Percentiles rank a stretch among this genome's conserved stretches.
These are phyloP conservation scores for Alternaria rosae DNA, from an alignment of 2,329 filamentous ascomycete genomes.

Conservation along the genomic window DNA sequence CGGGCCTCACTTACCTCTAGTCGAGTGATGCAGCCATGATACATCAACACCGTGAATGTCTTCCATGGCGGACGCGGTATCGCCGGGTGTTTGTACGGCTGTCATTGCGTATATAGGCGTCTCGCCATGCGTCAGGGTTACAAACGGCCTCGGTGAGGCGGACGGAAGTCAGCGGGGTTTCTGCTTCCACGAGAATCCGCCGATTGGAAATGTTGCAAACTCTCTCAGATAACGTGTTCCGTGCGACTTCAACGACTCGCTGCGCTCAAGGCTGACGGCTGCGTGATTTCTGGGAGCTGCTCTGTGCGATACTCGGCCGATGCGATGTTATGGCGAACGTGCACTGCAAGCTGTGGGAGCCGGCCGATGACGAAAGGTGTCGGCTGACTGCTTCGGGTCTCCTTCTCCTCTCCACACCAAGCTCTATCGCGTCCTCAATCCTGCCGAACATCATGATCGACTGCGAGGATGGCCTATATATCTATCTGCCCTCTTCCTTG, in stretches of 20 bases:
- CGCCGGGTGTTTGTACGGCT: constrained; percentile 27
- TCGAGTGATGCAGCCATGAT: constrained; percentile 86
- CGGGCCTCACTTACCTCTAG: constrained; percentile 76
- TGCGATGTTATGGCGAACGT: constrained; percentile 15
- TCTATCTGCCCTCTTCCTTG: not conserved
- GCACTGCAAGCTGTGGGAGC: constrained; percentile 12
- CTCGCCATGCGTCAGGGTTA: constrained; percentile 37
- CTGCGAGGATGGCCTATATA: not conserved
- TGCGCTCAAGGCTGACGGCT: constrained; percentile 15
- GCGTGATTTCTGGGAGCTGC: constrained; percentile 12
- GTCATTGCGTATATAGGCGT: constrained; percentile 31
- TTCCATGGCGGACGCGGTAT: constrained; percentile 66
- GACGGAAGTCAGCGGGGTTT: constrained; percentile 40
- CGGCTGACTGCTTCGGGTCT: constrained; percentile 29
- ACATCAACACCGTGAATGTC: constrained; percentile 84
- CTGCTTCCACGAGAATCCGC: constrained; percentile 22
- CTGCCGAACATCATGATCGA: constrained; percentile 1
- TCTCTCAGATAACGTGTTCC: constrained; percentile 12
- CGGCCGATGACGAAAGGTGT: constrained; percentile 24
- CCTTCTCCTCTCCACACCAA: constrained; percentile 11
- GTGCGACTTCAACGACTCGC: constrained; percentile 9
- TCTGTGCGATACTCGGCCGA: constrained; percentile 25
- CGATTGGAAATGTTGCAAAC: constrained; percentile 29
- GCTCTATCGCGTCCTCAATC: not conserved
- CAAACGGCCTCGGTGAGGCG: constrained; percentile 21